These are phyloP conservation scores for Talaromyces sp. DNA, from an alignment of 2,329 filamentous ascomycete genomes.

Conservation along the genomic window DNA sequence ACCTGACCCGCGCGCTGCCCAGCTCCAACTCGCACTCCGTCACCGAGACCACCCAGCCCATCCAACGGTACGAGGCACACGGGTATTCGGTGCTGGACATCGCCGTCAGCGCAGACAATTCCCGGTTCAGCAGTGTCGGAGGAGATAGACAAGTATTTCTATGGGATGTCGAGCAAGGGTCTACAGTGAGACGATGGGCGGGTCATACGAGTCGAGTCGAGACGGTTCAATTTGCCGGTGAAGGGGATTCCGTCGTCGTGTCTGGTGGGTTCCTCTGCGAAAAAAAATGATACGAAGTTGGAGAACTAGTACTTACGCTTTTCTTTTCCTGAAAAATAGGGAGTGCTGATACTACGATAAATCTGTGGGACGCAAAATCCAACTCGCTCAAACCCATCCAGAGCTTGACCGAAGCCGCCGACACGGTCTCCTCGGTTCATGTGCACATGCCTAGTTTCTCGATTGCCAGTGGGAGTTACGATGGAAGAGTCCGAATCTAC, in stretches of 20 bases:
- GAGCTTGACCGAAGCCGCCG: conserved; percentile 35
- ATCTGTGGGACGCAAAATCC: conserved; percentile 39
- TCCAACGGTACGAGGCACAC: conserved; percentile 85
- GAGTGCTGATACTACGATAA: conserved; percentile 40
- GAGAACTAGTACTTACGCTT: neutral
- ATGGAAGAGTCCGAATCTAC: conserved; percentile 75
- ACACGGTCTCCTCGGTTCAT: conserved; percentile 37
- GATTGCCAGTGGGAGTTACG: conserved; percentile 73
- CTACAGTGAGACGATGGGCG: conserved; percentile 68
- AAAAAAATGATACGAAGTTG: neutral
- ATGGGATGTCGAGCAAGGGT: conserved; percentile 84
- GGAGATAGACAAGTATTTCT: conserved; percentile 88
- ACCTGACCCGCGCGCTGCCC: conserved; percentile 67
- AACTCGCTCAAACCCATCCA: conserved; percentile 39
- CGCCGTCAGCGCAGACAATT: conserved; percentile 67
- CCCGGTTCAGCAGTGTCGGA: conserved; percentile 78
- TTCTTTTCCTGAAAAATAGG: conserved; percentile 19
- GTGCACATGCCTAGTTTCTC: conserved; percentile 35
- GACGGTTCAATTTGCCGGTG: conserved; percentile 71
- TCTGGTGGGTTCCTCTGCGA: conserved; percentile 47
- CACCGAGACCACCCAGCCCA: conserved; percentile 48
- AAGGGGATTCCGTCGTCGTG: conserved; percentile 66
- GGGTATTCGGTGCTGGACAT: conserved; percentile 88
- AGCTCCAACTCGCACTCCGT: conserved; percentile 28
- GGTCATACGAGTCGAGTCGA: conserved; percentile 73